phyloP scores from a whole-genome alignment of 164 flowering plant genomes.

The Santalum album region DNA sequence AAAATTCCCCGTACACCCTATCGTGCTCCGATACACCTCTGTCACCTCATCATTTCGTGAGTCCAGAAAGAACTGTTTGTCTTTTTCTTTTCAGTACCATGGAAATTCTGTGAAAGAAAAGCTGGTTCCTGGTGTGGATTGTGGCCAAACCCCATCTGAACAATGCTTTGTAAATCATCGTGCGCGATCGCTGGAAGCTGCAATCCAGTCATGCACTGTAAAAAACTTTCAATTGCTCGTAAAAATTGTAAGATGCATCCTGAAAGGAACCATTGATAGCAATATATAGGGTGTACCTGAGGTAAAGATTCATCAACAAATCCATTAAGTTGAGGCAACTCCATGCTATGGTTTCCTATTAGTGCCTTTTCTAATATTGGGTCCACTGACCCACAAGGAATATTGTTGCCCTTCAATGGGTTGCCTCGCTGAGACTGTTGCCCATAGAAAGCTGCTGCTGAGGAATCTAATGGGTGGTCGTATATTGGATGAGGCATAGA shows the following conservation, averaged over 20 bases:
- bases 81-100: not conserved
- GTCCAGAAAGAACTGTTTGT: no score
- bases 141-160: not conserved
- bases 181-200: not conserved
- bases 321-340: not conserved
- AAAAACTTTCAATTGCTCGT: not conserved
- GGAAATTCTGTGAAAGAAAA: not conserved
- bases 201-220: not conserved
- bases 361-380: not conserved
- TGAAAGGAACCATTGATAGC: no score
- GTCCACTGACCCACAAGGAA: not conserved
- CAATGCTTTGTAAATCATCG: not conserved
- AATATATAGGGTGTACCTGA: not conserved
- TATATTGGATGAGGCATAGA: not conserved
- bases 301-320: not conserved
- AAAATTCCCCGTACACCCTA: no score
- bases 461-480: not conserved
- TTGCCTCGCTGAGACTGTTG: not conserved
- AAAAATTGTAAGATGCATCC: no score
- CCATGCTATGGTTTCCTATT: no score
- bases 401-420: not conserved
- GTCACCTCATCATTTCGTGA: no score
- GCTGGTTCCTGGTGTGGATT: not conserved
- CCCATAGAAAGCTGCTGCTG: not conserved
- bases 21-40: no score